Evolutionary conservation across 305 asterid species (phyloP), one percentile per base, ranked within the genome.

Genomic region (Solanum hybrid): DNA sequence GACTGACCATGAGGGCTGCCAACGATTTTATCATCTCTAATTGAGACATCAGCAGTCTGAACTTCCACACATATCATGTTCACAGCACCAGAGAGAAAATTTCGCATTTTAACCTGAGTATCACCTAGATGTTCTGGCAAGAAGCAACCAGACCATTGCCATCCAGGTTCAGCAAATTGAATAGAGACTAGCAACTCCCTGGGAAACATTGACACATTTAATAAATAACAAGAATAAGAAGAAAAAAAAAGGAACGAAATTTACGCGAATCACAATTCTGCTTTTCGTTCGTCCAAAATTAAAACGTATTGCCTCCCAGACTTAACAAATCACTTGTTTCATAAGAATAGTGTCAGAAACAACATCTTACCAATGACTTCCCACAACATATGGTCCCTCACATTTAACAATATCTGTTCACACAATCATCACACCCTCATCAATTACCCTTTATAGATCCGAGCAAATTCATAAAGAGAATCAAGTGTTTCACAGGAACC

Each of bases 81-180:
- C 74, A 97, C 96, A 87, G 94, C 94, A 90, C 97, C 92, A 82
- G 95, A 95, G 91, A 94, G 93, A 92, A 96, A 95, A 93, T 96
- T 96, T 87, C 97, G 96, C 93, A 96, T 94, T 94, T 96, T 97
- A 90, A 97, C 94, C 92, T 96, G 99, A 84, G 98, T 96, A 91
- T 97, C 99, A 87, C 99, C 99, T 84, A 97, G 94, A 90, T 95
- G 97, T 93, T 97, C 98, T 28, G 99, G 98, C 82, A 94, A 94
- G 95, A 97, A 97, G 93, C 98, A 95, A 64, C 99, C 99, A 40
- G 99, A 97, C 99, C 99, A 97, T 94, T 97, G 98, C 97, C 98
- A 96, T 90, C 99, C 99, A 89, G 99, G 98, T 90, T 94, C 99
- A 87, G 94, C 96, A 90, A 97, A 95, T 81, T 97, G 96, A 89